phyloP scores from a whole-genome alignment of 2,329 filamentous ascomycete genomes.

The Epicoccum sorghinum region DNA sequence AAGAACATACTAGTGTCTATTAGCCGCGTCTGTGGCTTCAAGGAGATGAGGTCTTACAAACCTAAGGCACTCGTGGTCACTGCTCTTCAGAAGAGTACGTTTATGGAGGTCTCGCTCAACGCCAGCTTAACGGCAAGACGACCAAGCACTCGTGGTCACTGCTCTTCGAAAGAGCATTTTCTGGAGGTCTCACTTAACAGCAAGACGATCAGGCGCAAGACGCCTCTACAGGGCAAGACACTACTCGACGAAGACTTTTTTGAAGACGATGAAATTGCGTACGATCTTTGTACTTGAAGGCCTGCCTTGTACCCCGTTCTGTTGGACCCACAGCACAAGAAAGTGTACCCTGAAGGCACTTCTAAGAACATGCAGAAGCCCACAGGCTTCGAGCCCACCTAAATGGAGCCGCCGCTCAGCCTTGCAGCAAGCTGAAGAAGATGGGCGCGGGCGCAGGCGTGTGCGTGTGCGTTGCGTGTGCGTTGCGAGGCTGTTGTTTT shows the following conservation, averaged over 20 bases:
- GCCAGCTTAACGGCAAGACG: too few species aligned
- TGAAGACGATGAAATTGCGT: conserved; percentile 35
- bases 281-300: conserved; percentile 35
- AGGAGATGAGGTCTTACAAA: conserved; percentile 55
- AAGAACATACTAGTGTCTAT: conserved; percentile 53
- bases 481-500: too few species aligned
- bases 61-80: conserved; percentile 46
- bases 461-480: too few species aligned
- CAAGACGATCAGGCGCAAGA: conserved; percentile 51
- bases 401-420: conserved; percentile 78
- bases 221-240: conserved; percentile 45
- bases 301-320: conserved; percentile 31
- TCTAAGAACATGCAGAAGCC: conserved; percentile 52
- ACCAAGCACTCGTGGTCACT: too few species aligned
- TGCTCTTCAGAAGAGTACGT: conserved; percentile 50
- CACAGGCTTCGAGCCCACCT: conserved; percentile 69
- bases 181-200: too few species aligned
- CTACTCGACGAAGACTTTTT: conserved; percentile 37
- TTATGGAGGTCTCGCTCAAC: conserved; percentile 51
- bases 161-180: too few species aligned
- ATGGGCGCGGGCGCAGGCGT: too few species aligned
- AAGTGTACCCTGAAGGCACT: conserved; percentile 39
- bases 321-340: conserved; percentile 36
- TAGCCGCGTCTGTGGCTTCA: conserved; percentile 52
- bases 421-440: conserved; percentile 70